Base-by-base conservation (phyloP, 2,329 filamentous ascomycete species). In the Metarhizium sp. region DNA sequence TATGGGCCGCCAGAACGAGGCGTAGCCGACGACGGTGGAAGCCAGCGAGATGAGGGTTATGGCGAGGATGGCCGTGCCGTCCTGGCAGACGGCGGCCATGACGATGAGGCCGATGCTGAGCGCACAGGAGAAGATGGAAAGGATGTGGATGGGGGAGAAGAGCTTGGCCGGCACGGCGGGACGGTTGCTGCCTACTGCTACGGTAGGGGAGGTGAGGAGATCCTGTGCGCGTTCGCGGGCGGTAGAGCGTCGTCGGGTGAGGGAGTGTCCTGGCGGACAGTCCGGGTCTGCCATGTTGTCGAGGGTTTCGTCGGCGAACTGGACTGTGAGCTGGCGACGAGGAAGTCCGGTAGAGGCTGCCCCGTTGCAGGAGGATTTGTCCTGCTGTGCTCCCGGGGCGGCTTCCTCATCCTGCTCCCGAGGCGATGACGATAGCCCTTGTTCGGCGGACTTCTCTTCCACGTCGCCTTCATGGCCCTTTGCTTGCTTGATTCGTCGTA, bases 1-100 rank as follows among this genome's bases (percentile, higher is more conserved):
- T 10, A 77, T 69, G 0, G 82, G 79, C 38, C 71, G 69, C 82
- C 82, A 86, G 65, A 75, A 77, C 3, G 78, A 80, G 8, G 81
- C 81, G 57, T 78, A 75, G 25, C 82, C 79, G 3, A 79, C 75
- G 2, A 84, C 68, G 16, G 73, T 78, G 18, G 78, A 79, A 2
- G 79, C 75, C 10, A 77, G 55, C 8, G 79, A 78, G 55, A 85
- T 76, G 30, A 78, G 69, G 0, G 69, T 65, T 10, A 84, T 73
- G 25, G 81, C 78, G 16, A 71, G 54, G 30, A 71, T 65, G 6
- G 67, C 69, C 18, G 64, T 63, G 6, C 67, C 69, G 52, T 71
- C 69, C 18, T 72, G 55, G 58, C 75, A 71, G 13, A 69, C 42
- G 2, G 68, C 62, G 0, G 77, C 76, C 50, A 69, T 69, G 1